Evolutionary conservation across 2,329 filamentous ascomycete species (phyloP).

Genomic region (Venturia nashicola): DNA sequence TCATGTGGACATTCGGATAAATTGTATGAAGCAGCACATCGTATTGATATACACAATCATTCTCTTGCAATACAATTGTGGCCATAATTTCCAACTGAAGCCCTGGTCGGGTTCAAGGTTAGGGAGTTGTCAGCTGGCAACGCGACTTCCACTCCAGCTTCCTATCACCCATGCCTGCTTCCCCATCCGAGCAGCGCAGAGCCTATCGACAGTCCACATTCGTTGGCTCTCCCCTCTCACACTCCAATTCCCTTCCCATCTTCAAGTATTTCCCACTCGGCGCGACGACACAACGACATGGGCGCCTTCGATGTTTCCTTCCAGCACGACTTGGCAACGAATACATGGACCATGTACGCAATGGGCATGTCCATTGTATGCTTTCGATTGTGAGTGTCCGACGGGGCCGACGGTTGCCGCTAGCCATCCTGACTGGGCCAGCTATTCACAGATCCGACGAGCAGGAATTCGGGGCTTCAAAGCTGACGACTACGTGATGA

Average conservation of each 20-base stretch:
- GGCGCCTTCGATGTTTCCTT: slow-evolving; percentile 1
- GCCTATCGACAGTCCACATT: not conserved
- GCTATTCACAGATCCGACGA: slow-evolving; percentile 12
- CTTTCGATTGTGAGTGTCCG: slow-evolving; percentile 12
- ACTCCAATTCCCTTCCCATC: not conserved
- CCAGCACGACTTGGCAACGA: slow-evolving; percentile 10
- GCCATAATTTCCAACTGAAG: no score
- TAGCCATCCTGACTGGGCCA: slow-evolving; percentile 1
- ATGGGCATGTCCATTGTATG: slow-evolving; percentile 11
- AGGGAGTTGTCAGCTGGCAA: not conserved
- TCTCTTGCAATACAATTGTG: no score
- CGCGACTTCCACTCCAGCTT: not conserved
- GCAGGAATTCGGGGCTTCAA: slow-evolving; percentile 9
- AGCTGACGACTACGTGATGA: slow-evolving; percentile 13
- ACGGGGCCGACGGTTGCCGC: not conserved
- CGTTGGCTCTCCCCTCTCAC: not conserved
- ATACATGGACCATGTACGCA: slow-evolving; percentile 14
- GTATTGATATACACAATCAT: not conserved
- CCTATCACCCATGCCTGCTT: not conserved
- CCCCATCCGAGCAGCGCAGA: not conserved
- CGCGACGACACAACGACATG: not conserved
- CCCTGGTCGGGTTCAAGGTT: no score
- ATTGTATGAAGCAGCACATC: not conserved
- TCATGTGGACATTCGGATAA: not conserved
- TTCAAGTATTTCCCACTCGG: not conserved